These are phyloP conservation scores for Trypanosoma mega DNA, from an alignment of 208 protist genomes.

Conservation along the genomic window DNA sequence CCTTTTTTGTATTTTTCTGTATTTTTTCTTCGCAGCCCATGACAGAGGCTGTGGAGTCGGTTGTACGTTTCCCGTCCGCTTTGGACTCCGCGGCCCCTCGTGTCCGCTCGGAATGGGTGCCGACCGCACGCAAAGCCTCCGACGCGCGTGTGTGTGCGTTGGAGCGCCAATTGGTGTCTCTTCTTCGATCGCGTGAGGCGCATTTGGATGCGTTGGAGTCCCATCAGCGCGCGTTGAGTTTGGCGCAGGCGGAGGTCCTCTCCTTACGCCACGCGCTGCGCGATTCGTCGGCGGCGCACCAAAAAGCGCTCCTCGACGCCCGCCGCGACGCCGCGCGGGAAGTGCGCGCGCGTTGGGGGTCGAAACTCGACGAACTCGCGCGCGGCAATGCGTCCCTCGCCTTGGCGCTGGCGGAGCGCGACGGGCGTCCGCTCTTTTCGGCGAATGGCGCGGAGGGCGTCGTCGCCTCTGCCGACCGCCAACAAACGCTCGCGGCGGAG, in stretches of 20 bases:
- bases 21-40: neutral
- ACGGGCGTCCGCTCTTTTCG: no score
- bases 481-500: no score
- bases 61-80: no score
- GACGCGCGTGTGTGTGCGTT: slow-evolving; percentile 2
- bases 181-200: slow-evolving; percentile 13
- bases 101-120: no score
- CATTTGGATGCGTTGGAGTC: slow-evolving; percentile 14
- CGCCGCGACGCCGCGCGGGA: slow-evolving; percentile 5
- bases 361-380: slow-evolving; percentile 12
- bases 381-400: slow-evolving; percentile 10
- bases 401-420: slow-evolving; percentile 7
- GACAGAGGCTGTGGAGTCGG: neutral
- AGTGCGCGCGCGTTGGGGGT: slow-evolving; percentile 12
- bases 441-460: no score
- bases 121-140: neutral
- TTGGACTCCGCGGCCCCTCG: no score
- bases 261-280: slow-evolving; percentile 1
- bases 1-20: neutral
- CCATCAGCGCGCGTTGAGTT: neutral
- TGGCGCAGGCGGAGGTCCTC: neutral
- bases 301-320: neutral
- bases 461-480: no score
- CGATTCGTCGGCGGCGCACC: neutral
- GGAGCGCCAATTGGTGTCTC: slow-evolving; percentile 1